Base-by-base conservation (phyloP, 257 asterid species). In the Lycium barbarum region DNA sequence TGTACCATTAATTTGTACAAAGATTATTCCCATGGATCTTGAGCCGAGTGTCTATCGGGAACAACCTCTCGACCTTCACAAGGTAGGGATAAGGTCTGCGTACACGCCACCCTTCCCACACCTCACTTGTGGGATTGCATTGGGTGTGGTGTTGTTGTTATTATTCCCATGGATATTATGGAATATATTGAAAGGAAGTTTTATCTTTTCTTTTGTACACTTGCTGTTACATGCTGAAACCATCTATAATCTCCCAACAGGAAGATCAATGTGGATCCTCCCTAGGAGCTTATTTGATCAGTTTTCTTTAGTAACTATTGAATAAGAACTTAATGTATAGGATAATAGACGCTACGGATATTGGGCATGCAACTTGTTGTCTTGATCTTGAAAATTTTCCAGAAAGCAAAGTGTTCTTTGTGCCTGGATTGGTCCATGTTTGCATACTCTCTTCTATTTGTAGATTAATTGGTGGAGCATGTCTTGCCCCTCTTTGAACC, bases 401-500 rank as follows among this genome's bases (percentile, higher is more conserved):
- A 53, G 65, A 33, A 26, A 78, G 49, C 82, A 78, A 78, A 65
- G 47, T 33, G 59, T 78, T 78, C 49, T 53, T 54, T 78, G 47
- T 33, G 33, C 65, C 65, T 13, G 65, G 14, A 78, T 40, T 53
- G 82, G 82, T 53, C 49, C 82, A 78, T 53, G 3, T 53, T 76
- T 76, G 14, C 65, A 9, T 15, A 8, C 9, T 53, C 45, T 53
- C 9, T 72, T 78, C 33, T 33, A 33, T 53, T 14, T 78, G 82
- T 54, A 53, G 65, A 78, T 33, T 47, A 53, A 33, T 78, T 78
- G 82, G 49, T 53, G 65, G 82, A 14, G 82, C 47, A 55, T 33
- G 49, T 53, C 49, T 78, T 78, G 45, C 47, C 82, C 82, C 82
- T 26, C 47, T 78, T 78, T 78, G 62, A 78, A 51, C 63, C 65